Evolutionary conservation across 441 rosid genomes (phyloP).

Genomic region (Aquilaria agallochum): DNA sequence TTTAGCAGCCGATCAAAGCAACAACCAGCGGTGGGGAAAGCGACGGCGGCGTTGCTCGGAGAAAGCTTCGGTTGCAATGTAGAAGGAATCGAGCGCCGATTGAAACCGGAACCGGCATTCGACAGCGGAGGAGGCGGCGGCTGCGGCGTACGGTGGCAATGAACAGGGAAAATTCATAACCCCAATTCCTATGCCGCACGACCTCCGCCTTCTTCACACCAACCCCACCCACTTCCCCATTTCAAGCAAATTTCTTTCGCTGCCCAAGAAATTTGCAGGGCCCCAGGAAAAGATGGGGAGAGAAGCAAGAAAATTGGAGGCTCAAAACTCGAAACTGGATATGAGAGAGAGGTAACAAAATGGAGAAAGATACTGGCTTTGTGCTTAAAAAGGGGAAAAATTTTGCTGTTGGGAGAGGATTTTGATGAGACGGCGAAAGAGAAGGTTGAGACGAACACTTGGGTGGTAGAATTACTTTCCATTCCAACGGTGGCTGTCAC

Average conservation of each 20-base stretch:
- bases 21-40: neutral
- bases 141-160: slow-evolving; percentile 25
- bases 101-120: slow-evolving; percentile 49
- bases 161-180: slow-evolving; percentile 32
- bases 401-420: too few relatives aligned
- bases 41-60: slow-evolving; percentile 22
- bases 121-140: slow-evolving; percentile 5
- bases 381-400: too few relatives aligned
- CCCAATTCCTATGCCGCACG: slow-evolving; percentile 19
- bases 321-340: too few relatives aligned
- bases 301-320: neutral
- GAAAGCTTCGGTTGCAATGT: slow-evolving; percentile 30
- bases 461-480: too few relatives aligned
- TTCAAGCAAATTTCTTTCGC: slow-evolving; percentile 14
- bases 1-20: slow-evolving; percentile 11
- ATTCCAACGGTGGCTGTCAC: too few relatives aligned
- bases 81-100: slow-evolving; percentile 38
- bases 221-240: slow-evolving; percentile 7
- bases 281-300: neutral
- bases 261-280: neutral
- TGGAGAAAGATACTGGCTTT: too few relatives aligned
- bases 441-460: too few relatives aligned
- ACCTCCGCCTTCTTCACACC: slow-evolving; percentile 24
- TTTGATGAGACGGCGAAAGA: too few relatives aligned
- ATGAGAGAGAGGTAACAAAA: too few relatives aligned